Conservation (phyloP, 2,329 filamentous ascomycete genomes). For the Paraconiothyrium sp. region DNA sequence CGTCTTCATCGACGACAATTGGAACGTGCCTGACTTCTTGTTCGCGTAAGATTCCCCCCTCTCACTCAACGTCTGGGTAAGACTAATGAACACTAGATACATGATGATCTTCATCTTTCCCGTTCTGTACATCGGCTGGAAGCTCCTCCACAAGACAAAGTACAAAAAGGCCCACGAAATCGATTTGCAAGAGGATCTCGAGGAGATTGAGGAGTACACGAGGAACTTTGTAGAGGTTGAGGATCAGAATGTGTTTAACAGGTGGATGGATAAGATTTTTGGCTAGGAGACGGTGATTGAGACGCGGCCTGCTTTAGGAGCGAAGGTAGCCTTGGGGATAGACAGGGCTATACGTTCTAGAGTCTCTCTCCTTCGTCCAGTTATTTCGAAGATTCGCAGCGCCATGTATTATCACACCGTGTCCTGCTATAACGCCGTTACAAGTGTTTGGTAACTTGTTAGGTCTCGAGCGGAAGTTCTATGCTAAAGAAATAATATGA, state of each 20-base stretch:
- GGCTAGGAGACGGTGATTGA: slow-evolving; percentile 30
- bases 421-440: no score
- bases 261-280: slow-evolving; percentile 57
- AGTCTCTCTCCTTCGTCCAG: no score
- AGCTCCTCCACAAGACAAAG: slow-evolving; percentile 71
- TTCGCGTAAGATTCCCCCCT: slow-evolving; percentile 65
- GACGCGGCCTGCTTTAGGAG: no score
- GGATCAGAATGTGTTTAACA: slow-evolving; percentile 57
- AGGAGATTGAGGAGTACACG: slow-evolving; percentile 74
- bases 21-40: slow-evolving; percentile 75
- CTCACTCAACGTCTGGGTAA: not conserved
- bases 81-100: slow-evolving; percentile 57
- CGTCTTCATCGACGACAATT: slow-evolving; percentile 75
- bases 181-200: slow-evolving; percentile 70
- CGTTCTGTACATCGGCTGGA: slow-evolving; percentile 75
- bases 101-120: slow-evolving; percentile 78
- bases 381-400: no score
- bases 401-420: no score
- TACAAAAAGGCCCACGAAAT: slow-evolving; percentile 66
- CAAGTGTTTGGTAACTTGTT: no score
- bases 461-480: no score
- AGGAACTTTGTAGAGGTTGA: slow-evolving; percentile 65
- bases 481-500: no score
- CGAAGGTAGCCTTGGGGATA: no score
- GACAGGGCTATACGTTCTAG: no score